Conservation (phyloP, 2,329 filamentous ascomycete genomes). For the Penicillium expansum region DNA sequence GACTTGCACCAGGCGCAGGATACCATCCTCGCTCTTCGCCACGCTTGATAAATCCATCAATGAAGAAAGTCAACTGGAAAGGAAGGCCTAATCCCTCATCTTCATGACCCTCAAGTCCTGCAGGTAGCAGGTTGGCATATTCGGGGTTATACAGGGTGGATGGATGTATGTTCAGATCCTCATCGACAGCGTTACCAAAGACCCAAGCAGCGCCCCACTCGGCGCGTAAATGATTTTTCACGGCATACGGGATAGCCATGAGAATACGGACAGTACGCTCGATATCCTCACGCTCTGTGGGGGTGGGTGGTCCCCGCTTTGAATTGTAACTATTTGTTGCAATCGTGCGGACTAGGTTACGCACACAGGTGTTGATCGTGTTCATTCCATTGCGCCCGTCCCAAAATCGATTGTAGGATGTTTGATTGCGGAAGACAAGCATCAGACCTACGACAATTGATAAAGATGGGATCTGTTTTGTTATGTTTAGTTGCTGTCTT, state of each 20-base stretch:
- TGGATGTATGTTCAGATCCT: slow-evolving; percentile 31
- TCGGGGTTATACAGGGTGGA: slow-evolving; percentile 43
- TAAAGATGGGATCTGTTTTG: slow-evolving; percentile 54
- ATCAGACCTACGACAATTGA: slow-evolving; percentile 66
- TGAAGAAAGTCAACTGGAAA: slow-evolving; percentile 58
- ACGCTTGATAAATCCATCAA: slow-evolving; percentile 60
- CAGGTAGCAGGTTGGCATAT: slow-evolving; percentile 52
- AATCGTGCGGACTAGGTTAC: slow-evolving; percentile 59
- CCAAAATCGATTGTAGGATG: slow-evolving; percentile 65
- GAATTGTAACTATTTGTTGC: slow-evolving; percentile 48
- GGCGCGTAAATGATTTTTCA: slow-evolving; percentile 63
- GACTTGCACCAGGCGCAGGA: slow-evolving; percentile 56
- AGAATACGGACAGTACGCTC: slow-evolving; percentile 59
- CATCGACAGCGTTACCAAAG: slow-evolving; percentile 26
- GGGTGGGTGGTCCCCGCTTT: slow-evolving; percentile 30
- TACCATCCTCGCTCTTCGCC: slow-evolving; percentile 58
- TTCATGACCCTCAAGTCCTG: slow-evolving; percentile 54
- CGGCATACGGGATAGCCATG: slow-evolving; percentile 60
- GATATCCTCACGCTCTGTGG: slow-evolving; percentile 54
- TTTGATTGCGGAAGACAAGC: slow-evolving; percentile 66
- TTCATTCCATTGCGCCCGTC: slow-evolving; percentile 57
- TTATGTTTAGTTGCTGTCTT: not conserved
- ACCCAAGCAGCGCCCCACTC: slow-evolving; percentile 56
- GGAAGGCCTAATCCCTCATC: slow-evolving; percentile 59
- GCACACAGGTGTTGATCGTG: slow-evolving; percentile 56